phyloP scores from a whole-genome alignment of 805 yeast species.

The Suhomyces emberorum region DNA sequence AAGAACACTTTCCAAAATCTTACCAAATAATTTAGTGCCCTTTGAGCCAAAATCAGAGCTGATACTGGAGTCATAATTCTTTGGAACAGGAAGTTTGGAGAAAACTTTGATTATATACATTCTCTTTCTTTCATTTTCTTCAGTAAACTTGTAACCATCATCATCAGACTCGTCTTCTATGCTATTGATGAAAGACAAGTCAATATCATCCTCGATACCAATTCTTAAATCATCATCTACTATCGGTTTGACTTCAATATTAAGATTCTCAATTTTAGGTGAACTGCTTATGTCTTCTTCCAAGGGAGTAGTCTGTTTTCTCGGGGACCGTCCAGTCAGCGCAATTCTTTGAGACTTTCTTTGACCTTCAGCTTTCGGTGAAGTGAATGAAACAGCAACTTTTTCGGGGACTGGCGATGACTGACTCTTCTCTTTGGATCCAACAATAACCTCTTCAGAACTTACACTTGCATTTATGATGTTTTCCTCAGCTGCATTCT shows the following conservation, averaged over 20 bases:
- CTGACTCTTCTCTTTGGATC: background rate
- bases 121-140: slow-evolving; percentile 24
- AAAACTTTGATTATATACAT: slow-evolving; percentile 26
- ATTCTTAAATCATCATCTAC: background rate
- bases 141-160: slow-evolving; percentile 19
- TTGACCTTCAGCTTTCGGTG: background rate
- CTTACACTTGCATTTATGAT: background rate
- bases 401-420: background rate
- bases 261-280: background rate
- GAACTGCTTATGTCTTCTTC: background rate
- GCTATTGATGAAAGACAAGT: slow-evolving; percentile 7
- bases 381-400: background rate
- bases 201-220: slow-evolving; percentile 11
- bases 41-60: slow-evolving; percentile 20
- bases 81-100: slow-evolving; percentile 22
- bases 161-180: slow-evolving; percentile 1
- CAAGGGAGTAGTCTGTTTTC: background rate
- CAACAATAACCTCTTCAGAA: background rate
- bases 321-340: too few species aligned
- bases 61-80: slow-evolving; percentile 2
- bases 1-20: slow-evolving; percentile 18
- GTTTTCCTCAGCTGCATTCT: background rate
- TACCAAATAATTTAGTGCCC: slow-evolving; percentile 26
- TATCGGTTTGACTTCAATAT: background rate
- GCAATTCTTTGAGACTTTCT: background rate